Conservation (phyloP, 371 early-diverging fungal species). For the Actinomucor elegans region DNA sequence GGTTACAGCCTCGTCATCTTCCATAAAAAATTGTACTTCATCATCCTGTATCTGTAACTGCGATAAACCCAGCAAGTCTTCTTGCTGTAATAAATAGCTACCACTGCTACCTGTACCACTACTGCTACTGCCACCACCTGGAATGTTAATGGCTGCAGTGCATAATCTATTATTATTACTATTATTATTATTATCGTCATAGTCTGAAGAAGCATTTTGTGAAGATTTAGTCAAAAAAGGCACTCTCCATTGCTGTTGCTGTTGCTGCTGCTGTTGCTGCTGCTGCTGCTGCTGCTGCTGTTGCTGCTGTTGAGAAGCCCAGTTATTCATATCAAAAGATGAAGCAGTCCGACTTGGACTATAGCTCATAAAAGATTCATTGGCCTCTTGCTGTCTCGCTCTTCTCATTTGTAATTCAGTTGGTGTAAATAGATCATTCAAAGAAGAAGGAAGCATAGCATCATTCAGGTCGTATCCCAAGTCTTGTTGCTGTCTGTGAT, state of each 20-base stretch:
- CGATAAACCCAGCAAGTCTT: not conserved
- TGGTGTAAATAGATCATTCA: constrained; percentile 60
- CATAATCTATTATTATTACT: constrained; percentile 1
- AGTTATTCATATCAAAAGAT: not conserved
- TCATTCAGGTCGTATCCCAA: constrained; percentile 22
- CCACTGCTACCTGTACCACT: constrained; percentile 5
- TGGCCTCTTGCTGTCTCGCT: constrained; percentile 31
- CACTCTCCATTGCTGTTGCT: constrained; percentile 7
- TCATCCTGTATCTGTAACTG: constrained; percentile 31
- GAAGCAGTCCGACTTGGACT: not conserved
- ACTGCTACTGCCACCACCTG: constrained; percentile 9
- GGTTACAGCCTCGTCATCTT: constrained; percentile 39
- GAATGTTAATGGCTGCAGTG: constrained; percentile 35
- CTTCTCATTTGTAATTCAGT: constrained; percentile 40
- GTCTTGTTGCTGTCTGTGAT: not conserved
- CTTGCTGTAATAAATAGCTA: constrained; percentile 10
- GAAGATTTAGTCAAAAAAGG: constrained; percentile 15
- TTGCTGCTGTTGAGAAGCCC: not conserved
- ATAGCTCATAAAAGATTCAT: too few relatives aligned
- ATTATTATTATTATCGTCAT: not conserved
- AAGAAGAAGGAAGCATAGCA: constrained; percentile 53
- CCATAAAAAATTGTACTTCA: constrained; percentile 53
- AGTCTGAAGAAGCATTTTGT: too few relatives aligned
- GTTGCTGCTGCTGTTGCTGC: not conserved
- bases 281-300: too few relatives aligned